Evolutionary conservation across 805 yeast species (phyloP).

Genomic region (Zygotorulaspora danielsina): DNA sequence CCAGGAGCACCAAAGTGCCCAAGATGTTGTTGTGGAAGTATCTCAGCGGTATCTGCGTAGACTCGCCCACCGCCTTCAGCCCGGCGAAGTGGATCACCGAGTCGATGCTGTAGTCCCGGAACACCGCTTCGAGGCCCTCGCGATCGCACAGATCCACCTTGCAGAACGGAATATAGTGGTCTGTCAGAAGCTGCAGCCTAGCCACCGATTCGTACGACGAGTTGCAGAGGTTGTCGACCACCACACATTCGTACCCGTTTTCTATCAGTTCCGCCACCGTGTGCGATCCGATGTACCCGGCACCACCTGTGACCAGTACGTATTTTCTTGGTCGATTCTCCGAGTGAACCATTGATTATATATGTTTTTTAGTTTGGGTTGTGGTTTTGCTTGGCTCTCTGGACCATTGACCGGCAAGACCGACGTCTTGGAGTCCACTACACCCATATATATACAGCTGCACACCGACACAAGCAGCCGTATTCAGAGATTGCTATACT

Average conservation of each 20-base stretch:
- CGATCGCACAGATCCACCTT: slow-evolving; percentile 54
- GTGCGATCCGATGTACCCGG: slow-evolving; percentile 84
- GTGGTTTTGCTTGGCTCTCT: too few species aligned
- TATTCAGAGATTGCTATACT: too few species aligned
- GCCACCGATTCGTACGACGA: slow-evolving; percentile 64
- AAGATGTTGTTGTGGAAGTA: slow-evolving; percentile 66
- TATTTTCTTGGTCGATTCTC: slow-evolving; percentile 22
- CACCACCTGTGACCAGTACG: slow-evolving; percentile 78
- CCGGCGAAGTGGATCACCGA: slow-evolving; percentile 80
- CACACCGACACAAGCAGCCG: too few species aligned
- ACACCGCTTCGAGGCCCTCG: slow-evolving; percentile 45
- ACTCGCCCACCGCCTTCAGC: slow-evolving; percentile 78
- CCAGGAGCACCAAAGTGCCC: slow-evolving; percentile 59
- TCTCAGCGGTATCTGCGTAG: slow-evolving; percentile 58
- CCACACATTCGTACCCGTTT: slow-evolving; percentile 63
- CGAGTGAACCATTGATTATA: neutral
- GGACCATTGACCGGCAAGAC: too few species aligned
- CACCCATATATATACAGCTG: too few species aligned
- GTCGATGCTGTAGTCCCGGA: slow-evolving; percentile 44
- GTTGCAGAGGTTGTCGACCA: slow-evolving; percentile 65
- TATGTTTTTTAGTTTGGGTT: too few species aligned
- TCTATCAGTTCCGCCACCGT: slow-evolving; percentile 61
- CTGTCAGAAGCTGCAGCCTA: slow-evolving; percentile 52
- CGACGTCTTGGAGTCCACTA: too few species aligned
- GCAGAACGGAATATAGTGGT: slow-evolving; percentile 49